Percentiles rank a stretch among this genome's conserved stretches.
Evolutionary conservation across 306 rosid genomes (phyloP).

Genomic region (Glycine soja): DNA sequence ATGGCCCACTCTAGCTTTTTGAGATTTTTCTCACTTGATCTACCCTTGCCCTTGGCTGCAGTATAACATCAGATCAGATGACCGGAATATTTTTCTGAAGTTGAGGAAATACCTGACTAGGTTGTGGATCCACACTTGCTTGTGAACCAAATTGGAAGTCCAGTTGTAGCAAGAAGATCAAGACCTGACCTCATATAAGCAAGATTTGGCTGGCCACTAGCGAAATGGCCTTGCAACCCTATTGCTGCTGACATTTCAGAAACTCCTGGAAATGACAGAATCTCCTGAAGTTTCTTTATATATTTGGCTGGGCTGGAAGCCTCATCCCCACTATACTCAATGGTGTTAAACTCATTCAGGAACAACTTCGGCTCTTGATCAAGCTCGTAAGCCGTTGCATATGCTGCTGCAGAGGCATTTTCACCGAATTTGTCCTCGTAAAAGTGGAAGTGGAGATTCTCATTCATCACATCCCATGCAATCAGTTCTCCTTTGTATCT

Average conservation of each 20-base stretch:
- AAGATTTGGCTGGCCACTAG: conserved; percentile 58
- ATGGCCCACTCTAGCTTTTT: background rate
- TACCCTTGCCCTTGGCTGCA: conserved; percentile 1
- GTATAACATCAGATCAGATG: background rate
- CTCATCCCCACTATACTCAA: conserved; percentile 57
- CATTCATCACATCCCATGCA: conserved; percentile 86
- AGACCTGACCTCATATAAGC: conserved; percentile 74
- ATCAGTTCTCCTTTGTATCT: conserved; percentile 70
- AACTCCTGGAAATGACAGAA: conserved; percentile 58
- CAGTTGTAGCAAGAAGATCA: conserved; percentile 58
- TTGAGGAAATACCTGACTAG: conserved; percentile 59
- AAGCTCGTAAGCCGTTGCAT: conserved; percentile 57
- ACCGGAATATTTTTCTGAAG: background rate
- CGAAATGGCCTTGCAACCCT: conserved; percentile 74
- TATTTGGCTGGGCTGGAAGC: conserved; percentile 51
- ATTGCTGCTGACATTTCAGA: conserved; percentile 55
- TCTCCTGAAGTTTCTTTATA: conserved; percentile 53
- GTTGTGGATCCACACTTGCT: conserved; percentile 47
- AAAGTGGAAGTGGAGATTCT: conserved; percentile 74
- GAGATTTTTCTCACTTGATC: conserved; percentile 8
- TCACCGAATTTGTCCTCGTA: conserved; percentile 64
- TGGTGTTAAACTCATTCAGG: conserved; percentile 76
- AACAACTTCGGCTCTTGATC: conserved; percentile 66
- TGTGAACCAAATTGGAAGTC: conserved; percentile 77
- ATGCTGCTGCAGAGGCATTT: conserved; percentile 64